Evolutionary conservation across 345 rosid genomes (phyloP), one percentile per base, ranked within the genome.

Genomic region (Lepidium didymum): DNA sequence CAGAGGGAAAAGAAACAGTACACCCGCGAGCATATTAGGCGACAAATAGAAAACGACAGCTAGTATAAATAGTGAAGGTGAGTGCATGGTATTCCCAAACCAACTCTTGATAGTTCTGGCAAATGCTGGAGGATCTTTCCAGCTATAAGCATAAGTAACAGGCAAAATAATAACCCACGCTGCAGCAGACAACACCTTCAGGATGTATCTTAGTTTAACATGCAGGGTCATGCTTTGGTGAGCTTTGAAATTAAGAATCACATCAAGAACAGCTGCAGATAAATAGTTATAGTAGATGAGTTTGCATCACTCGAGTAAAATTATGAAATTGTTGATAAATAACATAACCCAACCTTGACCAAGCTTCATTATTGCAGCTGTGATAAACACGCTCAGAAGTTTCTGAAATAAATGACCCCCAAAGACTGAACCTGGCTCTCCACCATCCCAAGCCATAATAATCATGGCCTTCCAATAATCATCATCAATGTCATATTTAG

Each of bases 311-410:
- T 68, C 15, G 0, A 56, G 37, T 23, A 43, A 62, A 47, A 15
- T 31, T 47, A 51, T 16, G 37, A 21, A 67, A 57, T 47, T 49
- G 40, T 40, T 45, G 57, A 64, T 59, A 64, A 56, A 42, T 14
- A 40, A 58, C 29, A 67, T 31, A n/a, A 8, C 56, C 76, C 43
- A 78, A 89, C 99, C 99, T 87, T 91, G 98, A 43, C 96, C 99
- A 78, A 95, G 93, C 85, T 95, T 91, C 75, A 95, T 61, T 68
- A 95, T 82, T 14, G 99, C 97, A 76, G 99, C 99, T 23, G 99
- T 91, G 60, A 95, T 95, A 67, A 95, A 95, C 66, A 86, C 82
- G 58, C 94, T 89, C 82, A 95, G 75, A 34, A 85, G 89, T 84
- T 89, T 91, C 84, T 87, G 89, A 79, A 95, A 80, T 10, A 87